Evolutionary conservation across 768 basidiomycete species (phyloP).

Genomic region (Dendrothele bispora): DNA sequence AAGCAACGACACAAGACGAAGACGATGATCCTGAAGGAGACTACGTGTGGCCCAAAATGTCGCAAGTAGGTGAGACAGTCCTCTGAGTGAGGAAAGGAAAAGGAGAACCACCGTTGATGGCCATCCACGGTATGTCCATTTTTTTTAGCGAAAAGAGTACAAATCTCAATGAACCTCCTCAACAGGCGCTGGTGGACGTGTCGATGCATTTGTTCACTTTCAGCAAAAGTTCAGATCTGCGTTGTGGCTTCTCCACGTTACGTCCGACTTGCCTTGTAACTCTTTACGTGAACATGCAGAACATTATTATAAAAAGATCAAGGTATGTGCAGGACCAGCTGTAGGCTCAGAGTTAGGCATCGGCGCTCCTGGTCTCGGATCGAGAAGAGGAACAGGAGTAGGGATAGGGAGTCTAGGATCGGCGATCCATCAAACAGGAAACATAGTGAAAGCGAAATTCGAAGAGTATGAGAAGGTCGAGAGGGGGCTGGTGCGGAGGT

Average conservation of each 20-base stretch:
- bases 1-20: not conserved
- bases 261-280: not conserved
- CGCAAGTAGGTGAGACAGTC: constrained; percentile 1
- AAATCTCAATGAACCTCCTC: too few relatives aligned
- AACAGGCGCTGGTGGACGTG: constrained; percentile 4
- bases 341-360: too few relatives aligned
- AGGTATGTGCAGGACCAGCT: not conserved
- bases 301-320: not conserved
- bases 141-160: too few relatives aligned
- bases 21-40: not conserved
- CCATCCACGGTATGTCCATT: too few relatives aligned
- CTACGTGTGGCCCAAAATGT: not conserved
- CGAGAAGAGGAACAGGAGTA: too few relatives aligned
- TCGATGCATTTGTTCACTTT: not conserved
- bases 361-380: too few relatives aligned
- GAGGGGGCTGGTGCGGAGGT: too few relatives aligned
- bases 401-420: too few relatives aligned
- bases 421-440: too few relatives aligned
- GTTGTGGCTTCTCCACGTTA: constrained; percentile 1
- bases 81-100: constrained; percentile 1
- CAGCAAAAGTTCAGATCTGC: constrained; percentile 6
- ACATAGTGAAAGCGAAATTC: too few relatives aligned
- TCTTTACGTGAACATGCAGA: not conserved
- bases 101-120: constrained; percentile 6
- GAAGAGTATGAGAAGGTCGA: too few relatives aligned